Evolutionary conservation across 2,329 filamentous ascomycete genomes (phyloP), one percentile per base, ranked within the genome.

Genomic region (Cercospora janseana): DNA sequence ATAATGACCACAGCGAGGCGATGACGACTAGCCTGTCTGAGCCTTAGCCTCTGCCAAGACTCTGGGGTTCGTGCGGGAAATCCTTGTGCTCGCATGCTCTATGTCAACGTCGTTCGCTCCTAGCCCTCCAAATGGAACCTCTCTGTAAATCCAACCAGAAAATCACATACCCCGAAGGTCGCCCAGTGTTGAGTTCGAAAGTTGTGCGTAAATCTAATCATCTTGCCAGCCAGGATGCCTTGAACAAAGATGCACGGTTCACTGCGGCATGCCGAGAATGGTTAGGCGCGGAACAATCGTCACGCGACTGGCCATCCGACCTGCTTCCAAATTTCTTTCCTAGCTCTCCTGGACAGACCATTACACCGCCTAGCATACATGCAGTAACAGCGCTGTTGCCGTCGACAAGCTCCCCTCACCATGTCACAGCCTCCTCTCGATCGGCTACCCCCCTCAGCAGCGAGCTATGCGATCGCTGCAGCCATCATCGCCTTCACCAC

Each of bases 401-500:
- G 34, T n/a, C 34, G 18, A 38, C 34, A 38, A 10, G 16, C 31
- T 46, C 40, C 20, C 38, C 10, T 41, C 47, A 35, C 24, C 47
- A 54, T 54, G 46, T 37, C 47, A 13, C 45, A 46, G 21, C 24
- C 34, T 15, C 43, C 49, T 4, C 45, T 46, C 28, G 64, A 66
- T 37, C 60, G 58, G 23, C 55, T 52, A 9, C 71, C 77, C 10
- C 77, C 80, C 2, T 79, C 78, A 3, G 77, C 76, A 9, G 70
- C 73, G 10, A 79, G 81, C 54, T 76, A 90, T 51, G 75, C 90
- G 37, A 72, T 92, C 56, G 82, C 84, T 47, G 90, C 88, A 13
- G 83, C 84, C 57, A 79, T 94, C 55, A 73, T 92, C 49, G 80
- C 85, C 56, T 83, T 87, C 59, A 68, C 93, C 46, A 79, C 82